These are phyloP conservation scores for Geotrichum cucujoidarum DNA, from an alignment of 1,139 yeast species.

Conservation along the genomic window DNA sequence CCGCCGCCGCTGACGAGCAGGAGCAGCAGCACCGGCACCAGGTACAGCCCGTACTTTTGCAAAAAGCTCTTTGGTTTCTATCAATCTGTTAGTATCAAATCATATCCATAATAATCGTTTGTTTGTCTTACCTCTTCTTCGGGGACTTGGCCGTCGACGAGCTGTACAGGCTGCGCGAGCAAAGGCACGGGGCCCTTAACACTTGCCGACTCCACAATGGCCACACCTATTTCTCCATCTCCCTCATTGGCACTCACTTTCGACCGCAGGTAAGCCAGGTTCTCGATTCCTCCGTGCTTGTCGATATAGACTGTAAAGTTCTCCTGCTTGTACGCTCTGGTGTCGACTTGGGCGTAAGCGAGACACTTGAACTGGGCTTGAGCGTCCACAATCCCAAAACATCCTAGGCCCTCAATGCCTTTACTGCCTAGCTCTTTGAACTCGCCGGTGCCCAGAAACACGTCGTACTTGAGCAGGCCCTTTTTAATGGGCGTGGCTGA, in stretches of 20 bases:
- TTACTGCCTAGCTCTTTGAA: slow-evolving; percentile 2
- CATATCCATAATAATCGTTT: background rate
- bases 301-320: slow-evolving; percentile 7
- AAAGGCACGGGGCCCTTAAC: slow-evolving; percentile 28
- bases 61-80: slow-evolving; percentile 32
- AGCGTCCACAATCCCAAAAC: slow-evolving; percentile 26
- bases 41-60: slow-evolving; percentile 39
- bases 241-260: slow-evolving; percentile 1
- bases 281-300: slow-evolving; percentile 6
- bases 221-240: slow-evolving; percentile 12
- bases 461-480: slow-evolving; percentile 14
- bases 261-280: slow-evolving; percentile 8
- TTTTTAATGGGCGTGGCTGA: slow-evolving; percentile 4
- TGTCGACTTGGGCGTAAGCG: slow-evolving; percentile 16
- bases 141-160: slow-evolving; percentile 30
- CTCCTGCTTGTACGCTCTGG: slow-evolving; percentile 10
- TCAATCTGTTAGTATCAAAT: background rate
- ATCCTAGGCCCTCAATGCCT: slow-evolving; percentile 19
- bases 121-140: slow-evolving; percentile 27
- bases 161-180: slow-evolving; percentile 28
- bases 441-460: slow-evolving; percentile 4
- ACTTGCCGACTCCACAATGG: slow-evolving; percentile 7
- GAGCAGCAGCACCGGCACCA: slow-evolving; percentile 34
- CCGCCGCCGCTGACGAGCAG: slow-evolving; percentile 30
- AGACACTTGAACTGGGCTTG: slow-evolving; percentile 25